Evolutionary conservation across 2,329 filamentous ascomycete genomes (phyloP).

Genomic region (Pseudogymnoascus sp.): DNA sequence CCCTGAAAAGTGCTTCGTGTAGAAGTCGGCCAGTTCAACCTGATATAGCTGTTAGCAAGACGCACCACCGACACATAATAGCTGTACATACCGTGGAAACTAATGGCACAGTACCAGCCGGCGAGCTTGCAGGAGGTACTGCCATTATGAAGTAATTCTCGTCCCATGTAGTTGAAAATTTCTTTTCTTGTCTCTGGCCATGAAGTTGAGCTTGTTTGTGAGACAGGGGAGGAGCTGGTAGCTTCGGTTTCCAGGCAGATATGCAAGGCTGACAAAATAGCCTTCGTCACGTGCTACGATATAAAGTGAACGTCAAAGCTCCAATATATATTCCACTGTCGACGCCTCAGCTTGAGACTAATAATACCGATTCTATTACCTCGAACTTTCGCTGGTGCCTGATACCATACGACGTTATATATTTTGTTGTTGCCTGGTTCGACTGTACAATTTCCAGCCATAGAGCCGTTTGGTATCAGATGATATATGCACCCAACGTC

Average conservation of each 20-base stretch:
- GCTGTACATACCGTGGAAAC: background rate
- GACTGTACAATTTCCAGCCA: background rate
- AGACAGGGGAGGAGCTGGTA: background rate
- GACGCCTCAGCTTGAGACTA: background rate
- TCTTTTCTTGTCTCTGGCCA: background rate
- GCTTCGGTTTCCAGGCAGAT: constrained; percentile 9
- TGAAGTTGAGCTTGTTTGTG: background rate
- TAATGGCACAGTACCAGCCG: background rate
- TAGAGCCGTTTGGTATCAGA: background rate
- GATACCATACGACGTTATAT: background rate
- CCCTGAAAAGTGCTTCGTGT: constrained; percentile 49
- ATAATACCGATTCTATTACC: background rate
- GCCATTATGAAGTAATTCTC: background rate
- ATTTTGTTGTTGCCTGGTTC: background rate
- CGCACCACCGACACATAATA: background rate
- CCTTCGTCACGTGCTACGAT: background rate
- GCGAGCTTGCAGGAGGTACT: constrained; percentile 4
- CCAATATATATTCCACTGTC: background rate
- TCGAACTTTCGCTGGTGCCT: background rate
- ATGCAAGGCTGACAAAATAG: constrained; percentile 15
- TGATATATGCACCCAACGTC: background rate
- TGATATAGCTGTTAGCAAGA: constrained; percentile 24
- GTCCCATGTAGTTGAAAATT: background rate
- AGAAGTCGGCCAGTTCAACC: constrained; percentile 52
- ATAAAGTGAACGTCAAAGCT: constrained; percentile 6